Evolutionary conservation across 106 monocot genomes (phyloP), one percentile per base, ranked within the genome.

Genomic region (Agapanthus africanus): DNA sequence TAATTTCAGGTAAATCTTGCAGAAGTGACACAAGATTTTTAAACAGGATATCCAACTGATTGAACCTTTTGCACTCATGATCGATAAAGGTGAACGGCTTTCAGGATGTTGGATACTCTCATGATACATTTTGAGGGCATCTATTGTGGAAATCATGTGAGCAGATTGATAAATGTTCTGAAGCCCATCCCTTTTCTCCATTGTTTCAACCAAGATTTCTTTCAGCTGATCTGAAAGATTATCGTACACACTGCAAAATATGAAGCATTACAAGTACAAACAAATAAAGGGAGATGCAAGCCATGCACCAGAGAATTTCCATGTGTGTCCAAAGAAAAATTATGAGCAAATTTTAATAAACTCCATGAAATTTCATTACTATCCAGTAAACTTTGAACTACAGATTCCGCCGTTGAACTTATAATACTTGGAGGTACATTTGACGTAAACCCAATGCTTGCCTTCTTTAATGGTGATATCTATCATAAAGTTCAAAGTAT

Each of bases 191-290:
- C 76, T 91, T 2, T 59, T 72, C 41, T 79, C 74, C 15, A 21
- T 1, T 11, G 60, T 71, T 15, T 51, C 70, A 30, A 63, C 68
- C 59, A 97, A 46, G 66, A 86, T 87, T 42, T 82, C 88, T 66
- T 73, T 83, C 40, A 76, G 65, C 28, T 54, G 32, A 15, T 86
- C 91, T 1, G 91, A 74, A 52, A 97, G 78, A 67, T 21, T 61
- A 34, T 78, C 68, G 18, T 84, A 32, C 34, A 72, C 80, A 82
- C 95, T 88, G 73, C 18, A 25, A 3, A 39, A 49, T 63, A 23
- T 44, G n/a, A n/a, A n/a, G 28, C 61, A 62, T 36, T n/a, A 62
- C 19, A 62, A 31, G n/a, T n/a, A 8, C 39, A 26, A 23, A 33
- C 33, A 36, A 36, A n/a, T 6, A n/a, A n/a, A n/a, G n/a, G n/a